A percentile compares a stretch with the other conserved stretches of the same genome.
These are phyloP conservation scores for Aspergillus sp. DNA, from an alignment of 2,329 filamentous ascomycete species.

Conservation along the genomic window DNA sequence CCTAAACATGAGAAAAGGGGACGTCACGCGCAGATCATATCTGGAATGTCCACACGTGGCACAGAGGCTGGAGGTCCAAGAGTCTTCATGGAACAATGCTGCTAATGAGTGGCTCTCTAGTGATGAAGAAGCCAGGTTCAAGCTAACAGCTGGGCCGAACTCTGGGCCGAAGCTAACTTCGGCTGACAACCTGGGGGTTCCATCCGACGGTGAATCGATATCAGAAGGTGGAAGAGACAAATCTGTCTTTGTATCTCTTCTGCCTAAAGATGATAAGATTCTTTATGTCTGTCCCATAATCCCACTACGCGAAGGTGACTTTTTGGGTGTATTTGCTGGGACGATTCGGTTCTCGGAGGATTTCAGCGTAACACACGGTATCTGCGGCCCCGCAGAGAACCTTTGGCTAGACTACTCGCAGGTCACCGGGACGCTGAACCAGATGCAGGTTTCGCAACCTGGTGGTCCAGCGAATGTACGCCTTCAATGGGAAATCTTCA, in stretches of 20 bases:
- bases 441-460: slow-evolving; percentile 1
- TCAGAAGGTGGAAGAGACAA: slow-evolving; percentile 7
- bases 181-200: slow-evolving; percentile 2
- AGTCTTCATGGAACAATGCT: slow-evolving; percentile 8
- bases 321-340: background rate
- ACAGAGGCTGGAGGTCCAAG: slow-evolving; percentile 6
- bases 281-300: background rate
- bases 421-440: slow-evolving; percentile 4
- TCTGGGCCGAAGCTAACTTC: slow-evolving; percentile 6
- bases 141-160: slow-evolving; percentile 1
- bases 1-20: slow-evolving; percentile 4
- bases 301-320: background rate
- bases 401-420: slow-evolving; percentile 7
- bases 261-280: slow-evolving; percentile 4
- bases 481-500: slow-evolving; percentile 7
- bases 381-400: slow-evolving; percentile 3
- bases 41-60: slow-evolving; percentile 4
- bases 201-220: background rate
- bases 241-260: slow-evolving; percentile 8
- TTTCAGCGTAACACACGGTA: background rate
- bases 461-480: slow-evolving; percentile 1
- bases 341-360: background rate
- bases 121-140: slow-evolving; percentile 6
- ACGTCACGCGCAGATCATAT: slow-evolving; percentile 4
- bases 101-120: slow-evolving; percentile 7